phyloP scores from a whole-genome alignment of 177 flowering plant genomes.

The Vitis hybrid region DNA sequence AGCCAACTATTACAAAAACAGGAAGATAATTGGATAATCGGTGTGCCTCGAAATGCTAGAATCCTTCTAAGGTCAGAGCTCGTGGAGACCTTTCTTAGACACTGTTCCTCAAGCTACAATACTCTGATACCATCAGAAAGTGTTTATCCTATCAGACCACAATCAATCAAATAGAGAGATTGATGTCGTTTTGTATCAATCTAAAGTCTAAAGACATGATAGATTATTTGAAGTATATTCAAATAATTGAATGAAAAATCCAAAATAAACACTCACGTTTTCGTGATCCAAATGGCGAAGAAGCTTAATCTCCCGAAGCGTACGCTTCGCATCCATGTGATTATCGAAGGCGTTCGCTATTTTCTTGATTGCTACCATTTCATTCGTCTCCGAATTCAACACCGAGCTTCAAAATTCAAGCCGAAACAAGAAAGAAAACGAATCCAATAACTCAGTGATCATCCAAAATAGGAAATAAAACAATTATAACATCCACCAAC shows the following conservation, averaged over 20 bases:
- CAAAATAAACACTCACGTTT: constrained; percentile 30
- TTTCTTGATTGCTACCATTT: constrained; percentile 93
- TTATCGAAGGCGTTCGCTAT: constrained; percentile 90
- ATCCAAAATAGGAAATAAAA: not conserved
- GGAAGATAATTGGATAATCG: not conserved
- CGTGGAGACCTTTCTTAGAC: no score
- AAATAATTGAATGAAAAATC: no score
- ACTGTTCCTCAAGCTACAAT: no score
- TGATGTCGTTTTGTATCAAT: no score
- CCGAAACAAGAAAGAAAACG: constrained; percentile 10
- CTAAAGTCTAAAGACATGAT: no score
- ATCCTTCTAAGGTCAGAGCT: no score
- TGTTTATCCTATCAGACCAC: no score
- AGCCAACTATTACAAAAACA: no score
- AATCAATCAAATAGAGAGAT: no score
- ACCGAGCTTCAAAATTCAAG: constrained; percentile 54
- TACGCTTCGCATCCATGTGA: constrained; percentile 89
- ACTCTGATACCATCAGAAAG: no score
- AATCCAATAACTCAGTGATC: not conserved
- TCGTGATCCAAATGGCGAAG: constrained; percentile 82
- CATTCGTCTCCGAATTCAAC: constrained; percentile 80
- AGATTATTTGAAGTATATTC: no score
- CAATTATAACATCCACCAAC: not conserved
- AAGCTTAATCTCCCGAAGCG: constrained; percentile 90
- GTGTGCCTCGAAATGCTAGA: no score